Evolutionary conservation across 306 rosid species (phyloP), one percentile per base, ranked within the genome.

Genomic region (Quercus rubra): DNA sequence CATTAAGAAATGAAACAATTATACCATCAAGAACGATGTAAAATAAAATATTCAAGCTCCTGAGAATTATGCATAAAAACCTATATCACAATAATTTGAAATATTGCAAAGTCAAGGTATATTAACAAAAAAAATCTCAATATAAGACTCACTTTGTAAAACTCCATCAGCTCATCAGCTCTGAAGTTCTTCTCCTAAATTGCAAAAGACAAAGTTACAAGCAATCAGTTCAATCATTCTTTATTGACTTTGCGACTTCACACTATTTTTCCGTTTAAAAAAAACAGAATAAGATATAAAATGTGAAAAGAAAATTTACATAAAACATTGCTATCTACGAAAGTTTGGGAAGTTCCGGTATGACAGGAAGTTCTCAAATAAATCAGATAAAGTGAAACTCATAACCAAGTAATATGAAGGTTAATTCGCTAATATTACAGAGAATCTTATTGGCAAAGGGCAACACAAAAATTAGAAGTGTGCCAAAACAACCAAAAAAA

Each of bases 141-240:
- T 73, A 74, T 67, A 74, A 68, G 74, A 90, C 97, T 90, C 84
- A 95, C 99, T 85, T 86, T 89, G 89, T 95, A 95, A 85, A 87
- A 90, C 78, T 94, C 97, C 97, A 95, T 92, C 62, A 95, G 92
- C 70, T 92, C 93, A 74, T 89, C 92, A 75, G 98, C 99, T 83
- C 90, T 89, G 85, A 92, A 92, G 81, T 74, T 91, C 79, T 85
- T 95, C 74, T 74, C 88, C 99, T 95, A 73, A 74, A 80, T 55
- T 73, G 71, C 25, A 52, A 74, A 70, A 71, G 70, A 70, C n/a
- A 4, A 35, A 68, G 17, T n/a, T 10, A 30, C 23, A 68, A 68
- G 51, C 17, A 33, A 68, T 68, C 54, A 68, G 46, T 66, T 66
- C 21, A 30, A 66, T 17, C 23, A 66, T 30, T 66, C 19, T 19